These are phyloP conservation scores for Dothideomycetidae sp. DNA, from an alignment of 2,329 filamentous ascomycete species.

Conservation along the genomic window DNA sequence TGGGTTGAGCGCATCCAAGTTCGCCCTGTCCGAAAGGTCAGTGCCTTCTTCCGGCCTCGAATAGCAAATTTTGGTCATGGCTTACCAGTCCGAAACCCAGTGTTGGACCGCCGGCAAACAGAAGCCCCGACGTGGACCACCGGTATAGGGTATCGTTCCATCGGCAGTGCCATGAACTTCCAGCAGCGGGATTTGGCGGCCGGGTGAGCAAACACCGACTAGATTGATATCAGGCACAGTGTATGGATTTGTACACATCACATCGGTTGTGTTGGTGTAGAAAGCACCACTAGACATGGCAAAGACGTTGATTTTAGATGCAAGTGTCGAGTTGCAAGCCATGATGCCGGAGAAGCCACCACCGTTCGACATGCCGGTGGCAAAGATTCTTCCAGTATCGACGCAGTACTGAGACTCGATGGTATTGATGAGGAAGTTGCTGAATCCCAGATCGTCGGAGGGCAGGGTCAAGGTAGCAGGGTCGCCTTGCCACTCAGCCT, in stretches of 20 bases:
- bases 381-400: slow-evolving; percentile 29
- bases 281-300: slow-evolving; percentile 35
- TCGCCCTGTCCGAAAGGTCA: too few relatives aligned
- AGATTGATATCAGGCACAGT: slow-evolving; percentile 12
- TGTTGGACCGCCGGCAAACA: slow-evolving; percentile 17
- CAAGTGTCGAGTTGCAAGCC: slow-evolving; percentile 30
- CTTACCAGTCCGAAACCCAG: slow-evolving; percentile 27
- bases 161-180: slow-evolving; percentile 33
- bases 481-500: slow-evolving; percentile 29
- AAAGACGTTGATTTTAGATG: slow-evolving; percentile 35
- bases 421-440: slow-evolving; percentile 26
- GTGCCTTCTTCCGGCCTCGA: too few relatives aligned
- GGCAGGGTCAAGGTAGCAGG: slow-evolving; percentile 23
- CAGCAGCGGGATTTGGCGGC: slow-evolving; percentile 25
- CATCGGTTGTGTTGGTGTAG: slow-evolving; percentile 23
- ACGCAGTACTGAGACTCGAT: slow-evolving; percentile 30
- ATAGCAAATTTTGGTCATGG: too few relatives aligned
- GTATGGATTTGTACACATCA: slow-evolving; percentile 11
- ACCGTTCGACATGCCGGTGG: slow-evolving; percentile 38
- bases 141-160: slow-evolving; percentile 27
- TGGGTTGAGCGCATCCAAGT: slow-evolving; percentile 5
- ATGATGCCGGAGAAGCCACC: slow-evolving; percentile 36
- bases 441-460: slow-evolving; percentile 30
- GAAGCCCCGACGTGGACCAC: slow-evolving; percentile 19
- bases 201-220: slow-evolving; percentile 16